Percentiles rank a stretch among this genome's conserved stretches.
Conservation (phyloP, 2,329 filamentous ascomycete species). For the Colletotrichum sp. region DNA sequence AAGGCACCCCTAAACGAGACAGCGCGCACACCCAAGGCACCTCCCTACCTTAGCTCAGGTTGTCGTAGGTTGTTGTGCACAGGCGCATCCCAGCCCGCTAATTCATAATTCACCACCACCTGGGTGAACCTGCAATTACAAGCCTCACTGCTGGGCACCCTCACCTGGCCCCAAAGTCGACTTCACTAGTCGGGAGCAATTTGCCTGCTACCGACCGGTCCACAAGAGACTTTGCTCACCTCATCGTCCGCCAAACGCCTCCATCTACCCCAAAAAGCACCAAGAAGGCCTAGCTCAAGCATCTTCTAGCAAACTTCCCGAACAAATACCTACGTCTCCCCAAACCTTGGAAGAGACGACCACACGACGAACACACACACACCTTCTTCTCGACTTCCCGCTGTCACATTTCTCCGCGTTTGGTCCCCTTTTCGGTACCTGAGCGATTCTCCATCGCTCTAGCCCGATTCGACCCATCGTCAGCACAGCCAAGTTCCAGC, state of each 20-base stretch:
- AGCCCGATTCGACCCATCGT: constrained; percentile 2
- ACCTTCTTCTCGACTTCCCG: constrained; percentile 3
- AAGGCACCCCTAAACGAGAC: not conserved
- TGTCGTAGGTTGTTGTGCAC: not conserved
- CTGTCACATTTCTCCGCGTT: constrained; percentile 21
- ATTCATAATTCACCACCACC: not conserved
- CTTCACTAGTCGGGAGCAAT: not conserved
- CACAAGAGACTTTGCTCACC: not conserved
- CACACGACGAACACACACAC: not conserved
- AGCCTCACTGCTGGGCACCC: not conserved
- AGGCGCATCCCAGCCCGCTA: constrained; percentile 5
- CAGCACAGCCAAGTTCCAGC: not conserved
- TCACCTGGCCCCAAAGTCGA: not conserved
- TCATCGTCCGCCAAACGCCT: not conserved
- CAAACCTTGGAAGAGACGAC: not conserved
- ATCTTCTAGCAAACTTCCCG: not conserved
- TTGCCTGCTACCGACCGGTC: not conserved
- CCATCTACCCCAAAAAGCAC: not conserved
- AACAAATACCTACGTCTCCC: constrained; percentile 19
- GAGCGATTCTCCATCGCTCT: constrained; percentile 5
- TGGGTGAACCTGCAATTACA: constrained; percentile 15
- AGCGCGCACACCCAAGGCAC: not conserved
- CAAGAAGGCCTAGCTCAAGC: not conserved
- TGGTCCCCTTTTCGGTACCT: constrained; percentile 11
- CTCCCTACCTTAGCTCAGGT: not conserved